Evolutionary conservation across 148 eudicot species (phyloP).

Genomic region (Rhododendron henanense): DNA sequence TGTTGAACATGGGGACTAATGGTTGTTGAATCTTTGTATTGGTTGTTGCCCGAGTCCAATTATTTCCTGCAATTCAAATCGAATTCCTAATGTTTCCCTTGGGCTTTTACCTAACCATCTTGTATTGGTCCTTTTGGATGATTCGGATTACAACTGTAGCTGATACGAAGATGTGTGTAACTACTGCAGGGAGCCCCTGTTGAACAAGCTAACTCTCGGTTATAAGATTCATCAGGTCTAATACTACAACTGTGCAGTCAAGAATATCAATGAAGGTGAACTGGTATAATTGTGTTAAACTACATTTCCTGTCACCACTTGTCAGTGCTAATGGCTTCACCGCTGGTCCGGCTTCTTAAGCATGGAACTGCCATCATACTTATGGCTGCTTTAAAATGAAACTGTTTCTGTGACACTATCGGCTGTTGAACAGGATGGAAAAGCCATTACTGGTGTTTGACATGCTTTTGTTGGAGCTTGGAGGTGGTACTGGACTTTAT

Average conservation of each 20-base stretch:
- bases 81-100: neutral
- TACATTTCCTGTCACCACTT: neutral
- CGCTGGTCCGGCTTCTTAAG: neutral
- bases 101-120: neutral
- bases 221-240: constrained; percentile 1
- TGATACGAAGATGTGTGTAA: neutral
- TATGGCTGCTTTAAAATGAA: neutral
- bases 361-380: neutral
- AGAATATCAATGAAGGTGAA: neutral
- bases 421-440: neutral
- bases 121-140: neutral
- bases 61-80: neutral
- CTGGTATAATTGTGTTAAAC: neutral
- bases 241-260: neutral
- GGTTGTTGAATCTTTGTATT: neutral
- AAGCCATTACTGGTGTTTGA: neutral
- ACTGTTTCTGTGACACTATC: neutral
- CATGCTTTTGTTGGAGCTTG: neutral
- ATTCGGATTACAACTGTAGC: neutral
- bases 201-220: constrained; percentile 1
- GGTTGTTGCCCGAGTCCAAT: neutral
- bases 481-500: neutral
- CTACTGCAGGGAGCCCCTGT: constrained; percentile 7
- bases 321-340: neutral
- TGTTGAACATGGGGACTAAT: too few species aligned